A percentile compares a stretch with the other conserved stretches of the same genome.
Conservation (phyloP, 129 eudicot genomes). For the Sambucus nigra region DNA sequence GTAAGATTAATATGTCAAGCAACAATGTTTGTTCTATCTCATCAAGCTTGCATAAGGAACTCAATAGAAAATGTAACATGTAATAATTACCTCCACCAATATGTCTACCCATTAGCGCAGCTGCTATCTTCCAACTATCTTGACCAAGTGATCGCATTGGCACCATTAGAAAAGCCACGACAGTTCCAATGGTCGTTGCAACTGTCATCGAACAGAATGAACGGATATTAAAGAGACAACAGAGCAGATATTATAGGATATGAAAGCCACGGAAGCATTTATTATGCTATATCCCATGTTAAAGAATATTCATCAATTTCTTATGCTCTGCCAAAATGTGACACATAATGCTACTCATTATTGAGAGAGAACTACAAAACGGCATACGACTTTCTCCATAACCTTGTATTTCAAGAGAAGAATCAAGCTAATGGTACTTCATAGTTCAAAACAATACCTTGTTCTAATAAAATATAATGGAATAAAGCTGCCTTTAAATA, state of each 20-base stretch:
- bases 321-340: too few relatives aligned
- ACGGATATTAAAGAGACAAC: background rate
- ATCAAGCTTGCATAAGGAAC: slow-evolving; percentile 3
- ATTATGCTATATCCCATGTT: background rate
- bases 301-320: background rate
- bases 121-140: slow-evolving; percentile 93
- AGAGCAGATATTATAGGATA: background rate
- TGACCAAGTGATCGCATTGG: slow-evolving; percentile 82
- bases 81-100: slow-evolving; percentile 77
- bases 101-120: slow-evolving; percentile 96
- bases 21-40: background rate
- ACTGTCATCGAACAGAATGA: slow-evolving; percentile 27
- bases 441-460: too few relatives aligned
- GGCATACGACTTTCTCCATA: too few relatives aligned
- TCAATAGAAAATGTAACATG: background rate
- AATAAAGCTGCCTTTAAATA: too few relatives aligned
- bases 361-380: too few relatives aligned
- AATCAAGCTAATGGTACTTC: too few relatives aligned
- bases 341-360: too few relatives aligned
- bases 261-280: too few relatives aligned
- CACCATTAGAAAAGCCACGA: slow-evolving; percentile 64
- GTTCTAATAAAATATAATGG: too few relatives aligned
- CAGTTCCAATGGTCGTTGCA: slow-evolving; percentile 76
- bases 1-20: slow-evolving; percentile 1
- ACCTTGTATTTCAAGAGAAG: too few relatives aligned